Base-by-base conservation (phyloP, 1,284 basidiomycete species). In the Volvariella surrecta region DNA sequence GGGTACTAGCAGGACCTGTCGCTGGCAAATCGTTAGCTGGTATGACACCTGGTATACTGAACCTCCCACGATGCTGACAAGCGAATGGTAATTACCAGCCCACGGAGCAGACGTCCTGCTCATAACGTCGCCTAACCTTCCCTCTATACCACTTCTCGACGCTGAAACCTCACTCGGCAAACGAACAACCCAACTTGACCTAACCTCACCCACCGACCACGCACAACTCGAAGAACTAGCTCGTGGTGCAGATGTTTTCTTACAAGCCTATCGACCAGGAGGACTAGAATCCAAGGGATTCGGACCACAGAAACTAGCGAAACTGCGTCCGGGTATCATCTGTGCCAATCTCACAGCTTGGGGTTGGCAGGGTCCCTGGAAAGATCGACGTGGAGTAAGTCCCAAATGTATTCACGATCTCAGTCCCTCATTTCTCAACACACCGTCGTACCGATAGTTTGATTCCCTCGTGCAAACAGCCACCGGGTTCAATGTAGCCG, bases 391-490 rank as follows among this genome's bases (percentile, higher is more conserved):
- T 32, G 80, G 77, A 1, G 77, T 78, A 55, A 44, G 66, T 55
- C 9, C 8, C n/a, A n/a, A n/a, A n/a, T n/a, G n/a, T n/a, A 8
- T 9, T 40, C 28, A 19, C 13, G 24, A 13, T 32, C 13, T 45
- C 39, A 17, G 15, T 40, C 31, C 19, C 32, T 19, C 17, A 19
- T 44, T 9, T 18, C 34, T 2, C 3, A 10, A 19, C 37, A 11
- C 18, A 18, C 16, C 21, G 32, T 19, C 13, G 10, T 7, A 19
- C 48, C 31, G 4, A 15, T 46, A 79, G 77, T 84, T 82, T 48
- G 81, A 85, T 52, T 82, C 79, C 0, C 63, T 84, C 2, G 74
- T 81, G 0, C 80, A 85, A 57, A 81, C 78, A 0, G 76, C 77
- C 0, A 72, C 68, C 0, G 82, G 81, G 0, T 75, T 82, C 55